Conservation (phyloP, 163 green algal species). For the Chloromonas sp. region DNA sequence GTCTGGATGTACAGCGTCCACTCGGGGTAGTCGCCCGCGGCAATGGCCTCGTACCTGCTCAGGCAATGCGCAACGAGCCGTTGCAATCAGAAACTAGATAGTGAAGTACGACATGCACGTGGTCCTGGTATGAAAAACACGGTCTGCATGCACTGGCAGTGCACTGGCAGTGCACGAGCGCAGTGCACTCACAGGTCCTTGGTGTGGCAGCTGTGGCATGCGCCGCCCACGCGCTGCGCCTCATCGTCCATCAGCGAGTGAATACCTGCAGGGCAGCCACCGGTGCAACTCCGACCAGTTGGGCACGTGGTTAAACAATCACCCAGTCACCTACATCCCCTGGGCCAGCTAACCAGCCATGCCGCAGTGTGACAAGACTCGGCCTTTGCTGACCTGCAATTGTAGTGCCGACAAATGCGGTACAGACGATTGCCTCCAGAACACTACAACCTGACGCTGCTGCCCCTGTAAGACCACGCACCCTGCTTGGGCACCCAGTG, state of each 20-base stretch:
- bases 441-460: background rate
- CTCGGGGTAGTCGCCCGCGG: slow-evolving; percentile 82
- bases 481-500: slow-evolving; percentile 87
- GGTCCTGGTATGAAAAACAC: too few relatives aligned
- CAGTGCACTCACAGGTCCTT: slow-evolving; percentile 20
- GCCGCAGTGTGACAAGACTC: background rate
- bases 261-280: slow-evolving; percentile 42
- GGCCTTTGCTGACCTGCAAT: background rate
- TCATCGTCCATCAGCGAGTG: slow-evolving; percentile 84
- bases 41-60: slow-evolving; percentile 73
- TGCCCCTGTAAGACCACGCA: slow-evolving; percentile 17
- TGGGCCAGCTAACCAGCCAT: background rate
- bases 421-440: background rate
- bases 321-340: too few relatives aligned
- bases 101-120: too few relatives aligned
- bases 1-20: slow-evolving; percentile 88
- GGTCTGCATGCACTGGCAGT: background rate
- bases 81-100: too few relatives aligned
- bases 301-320: too few relatives aligned
- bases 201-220: slow-evolving; percentile 89
- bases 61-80: background rate
- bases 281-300: too few relatives aligned
- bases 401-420: background rate
- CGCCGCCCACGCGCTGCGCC: slow-evolving; percentile 73
- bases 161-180: background rate